A percentile compares a stretch with the other conserved stretches of the same genome.
phyloP scores from a whole-genome alignment of 805 yeast genomes.

The Saturnispora quitensis region DNA sequence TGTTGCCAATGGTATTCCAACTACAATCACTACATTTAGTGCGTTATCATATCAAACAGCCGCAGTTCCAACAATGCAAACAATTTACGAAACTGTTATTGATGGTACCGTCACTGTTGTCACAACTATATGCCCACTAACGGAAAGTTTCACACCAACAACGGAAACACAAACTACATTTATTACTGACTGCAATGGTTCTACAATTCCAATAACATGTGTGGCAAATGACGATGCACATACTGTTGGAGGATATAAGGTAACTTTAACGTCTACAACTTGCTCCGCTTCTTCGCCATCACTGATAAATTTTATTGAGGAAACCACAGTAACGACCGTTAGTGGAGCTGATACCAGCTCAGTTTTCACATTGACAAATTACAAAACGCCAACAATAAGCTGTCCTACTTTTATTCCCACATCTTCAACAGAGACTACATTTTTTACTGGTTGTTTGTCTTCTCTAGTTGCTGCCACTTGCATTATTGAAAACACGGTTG shows the following conservation, averaged over 20 bases:
- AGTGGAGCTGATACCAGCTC: slow-evolving; percentile 1
- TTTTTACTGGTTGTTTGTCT: not conserved
- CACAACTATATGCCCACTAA: slow-evolving; percentile 15
- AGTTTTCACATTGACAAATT: not conserved
- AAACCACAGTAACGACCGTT: not conserved
- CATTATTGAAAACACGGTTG: not conserved
- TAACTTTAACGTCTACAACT: not conserved
- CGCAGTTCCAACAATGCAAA: slow-evolving; percentile 4
- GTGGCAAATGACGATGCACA: not conserved
- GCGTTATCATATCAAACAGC: not conserved
- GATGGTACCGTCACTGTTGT: slow-evolving; percentile 13
- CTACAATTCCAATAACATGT: not conserved
- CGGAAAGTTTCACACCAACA: slow-evolving; percentile 7
- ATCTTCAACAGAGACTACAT: slow-evolving; percentile 2
- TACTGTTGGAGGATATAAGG: slow-evolving; percentile 6
- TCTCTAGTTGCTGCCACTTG: not conserved
- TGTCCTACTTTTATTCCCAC: slow-evolving; percentile 4
- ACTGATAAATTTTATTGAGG: not conserved
- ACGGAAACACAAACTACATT: slow-evolving; percentile 4
- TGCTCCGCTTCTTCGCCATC: not conserved
- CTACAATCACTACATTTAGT: slow-evolving; percentile 4
- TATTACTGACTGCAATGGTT: slow-evolving; percentile 3
- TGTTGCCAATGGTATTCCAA: not conserved
- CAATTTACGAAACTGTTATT: slow-evolving; percentile 11
- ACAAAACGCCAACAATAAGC: not conserved